A percentile compares a stretch with the other conserved stretches of the same genome.
These are phyloP conservation scores for Neophaeococcomyces aloes DNA, from an alignment of 2,329 filamentous ascomycete species.

Conservation along the genomic window DNA sequence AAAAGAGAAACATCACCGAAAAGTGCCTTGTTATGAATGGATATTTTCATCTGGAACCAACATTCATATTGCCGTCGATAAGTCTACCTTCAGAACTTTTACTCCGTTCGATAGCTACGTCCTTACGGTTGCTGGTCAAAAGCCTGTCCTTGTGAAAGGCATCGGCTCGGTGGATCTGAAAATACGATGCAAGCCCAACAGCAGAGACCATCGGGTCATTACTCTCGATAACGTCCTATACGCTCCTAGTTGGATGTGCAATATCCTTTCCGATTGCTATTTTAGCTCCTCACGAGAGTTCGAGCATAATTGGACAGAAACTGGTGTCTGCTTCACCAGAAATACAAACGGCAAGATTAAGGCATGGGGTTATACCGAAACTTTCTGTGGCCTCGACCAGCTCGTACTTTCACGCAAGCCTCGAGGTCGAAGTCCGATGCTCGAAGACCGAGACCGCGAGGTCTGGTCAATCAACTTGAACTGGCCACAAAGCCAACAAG, in stretches of 20 bases:
- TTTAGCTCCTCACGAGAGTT: conserved; percentile 13
- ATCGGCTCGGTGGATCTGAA: conserved; percentile 27
- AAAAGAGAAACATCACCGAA: neutral
- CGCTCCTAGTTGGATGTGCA: conserved; percentile 28
- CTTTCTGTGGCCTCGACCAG: conserved; percentile 21
- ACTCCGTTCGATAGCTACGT: conserved; percentile 21
- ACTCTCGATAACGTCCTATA: conserved; percentile 27
- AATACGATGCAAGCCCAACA: conserved; percentile 19
- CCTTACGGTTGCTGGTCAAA: conserved; percentile 19
- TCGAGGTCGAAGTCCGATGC: conserved; percentile 20
- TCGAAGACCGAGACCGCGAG: conserved; percentile 21
- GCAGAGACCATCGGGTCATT: conserved; percentile 21
- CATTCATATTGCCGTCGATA: conserved; percentile 27
- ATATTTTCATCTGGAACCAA: conserved; percentile 23
- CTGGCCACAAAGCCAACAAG: conserved; percentile 20
- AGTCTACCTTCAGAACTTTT: conserved; percentile 26
- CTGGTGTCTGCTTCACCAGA: conserved; percentile 19
- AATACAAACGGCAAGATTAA: conserved; percentile 12
- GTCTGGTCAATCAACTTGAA: conserved; percentile 21
- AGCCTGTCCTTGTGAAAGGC: conserved; percentile 22
- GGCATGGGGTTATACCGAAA: conserved; percentile 21
- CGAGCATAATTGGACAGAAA: conserved; percentile 20
- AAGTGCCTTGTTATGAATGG: conserved; percentile 20
- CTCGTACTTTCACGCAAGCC: conserved; percentile 15
- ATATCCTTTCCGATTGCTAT: conserved; percentile 21